Conservation (phyloP, 2,329 filamentous ascomycete species). For the Fusarium nanum region DNA sequence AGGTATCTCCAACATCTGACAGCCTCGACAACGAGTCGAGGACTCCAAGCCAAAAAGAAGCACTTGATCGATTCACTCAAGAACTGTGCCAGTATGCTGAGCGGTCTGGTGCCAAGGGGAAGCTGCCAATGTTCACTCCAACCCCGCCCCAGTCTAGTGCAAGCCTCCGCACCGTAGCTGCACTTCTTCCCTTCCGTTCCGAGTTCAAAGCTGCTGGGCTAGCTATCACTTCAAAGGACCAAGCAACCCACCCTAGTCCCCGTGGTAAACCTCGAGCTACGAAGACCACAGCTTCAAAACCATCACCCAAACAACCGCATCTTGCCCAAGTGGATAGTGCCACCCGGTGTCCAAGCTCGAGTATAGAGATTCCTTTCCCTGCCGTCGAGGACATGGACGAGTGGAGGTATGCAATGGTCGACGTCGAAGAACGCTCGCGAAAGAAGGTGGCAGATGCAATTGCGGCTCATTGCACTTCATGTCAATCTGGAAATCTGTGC, state of each 20-base stretch:
- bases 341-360: slow-evolving; percentile 41
- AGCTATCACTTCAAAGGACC: slow-evolving; percentile 63
- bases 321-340: slow-evolving; percentile 49
- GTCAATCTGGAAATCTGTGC: slow-evolving; percentile 43
- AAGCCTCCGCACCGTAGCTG: slow-evolving; percentile 63
- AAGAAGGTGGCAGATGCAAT: slow-evolving; percentile 23
- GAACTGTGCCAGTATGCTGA: slow-evolving; percentile 50
- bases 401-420: slow-evolving; percentile 51
- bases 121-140: slow-evolving; percentile 54
- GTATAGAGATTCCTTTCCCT: slow-evolving; percentile 51
- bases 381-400: slow-evolving; percentile 47
- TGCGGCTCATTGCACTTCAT: slow-evolving; percentile 46
- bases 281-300: slow-evolving; percentile 3
- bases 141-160: slow-evolving; percentile 55
- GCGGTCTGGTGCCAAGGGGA: slow-evolving; percentile 53
- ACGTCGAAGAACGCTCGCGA: slow-evolving; percentile 45
- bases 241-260: slow-evolving; percentile 52
- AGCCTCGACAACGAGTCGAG: slow-evolving; percentile 49
- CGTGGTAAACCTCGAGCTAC: slow-evolving; percentile 20
- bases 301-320: slow-evolving; percentile 5
- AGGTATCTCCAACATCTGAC: slow-evolving; percentile 3
- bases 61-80: slow-evolving; percentile 53
- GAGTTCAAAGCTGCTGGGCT: slow-evolving; percentile 67
- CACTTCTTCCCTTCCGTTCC: slow-evolving; percentile 63
- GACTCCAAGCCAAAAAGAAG: slow-evolving; percentile 57